phyloP scores from a whole-genome alignment of 2,329 filamentous ascomycete species.

The Drechslerella stenobrocha region DNA sequence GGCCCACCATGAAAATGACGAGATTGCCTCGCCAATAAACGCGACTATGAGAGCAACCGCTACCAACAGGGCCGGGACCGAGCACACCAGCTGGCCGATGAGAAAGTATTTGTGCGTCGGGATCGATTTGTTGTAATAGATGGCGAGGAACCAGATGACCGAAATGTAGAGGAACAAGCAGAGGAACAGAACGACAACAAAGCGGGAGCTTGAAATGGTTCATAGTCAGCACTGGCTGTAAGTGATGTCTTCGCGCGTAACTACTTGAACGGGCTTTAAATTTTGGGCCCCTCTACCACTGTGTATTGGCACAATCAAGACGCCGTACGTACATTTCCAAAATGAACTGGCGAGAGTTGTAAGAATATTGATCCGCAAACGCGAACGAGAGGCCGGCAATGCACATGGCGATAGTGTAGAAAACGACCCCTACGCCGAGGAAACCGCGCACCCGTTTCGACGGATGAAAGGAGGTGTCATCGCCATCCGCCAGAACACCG shows the following conservation, averaged over 20 bases:
- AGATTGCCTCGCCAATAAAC: too few species aligned
- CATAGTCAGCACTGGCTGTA: neutral
- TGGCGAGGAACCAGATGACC: constrained; percentile 25
- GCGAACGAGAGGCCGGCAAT: neutral
- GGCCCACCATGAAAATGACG: neutral
- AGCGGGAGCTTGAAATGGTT: neutral
- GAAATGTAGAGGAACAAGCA: constrained; percentile 18
- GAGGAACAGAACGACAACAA: neutral
- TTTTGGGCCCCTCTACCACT: too few species aligned
- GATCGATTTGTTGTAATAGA: constrained; percentile 35
- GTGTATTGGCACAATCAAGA: too few species aligned
- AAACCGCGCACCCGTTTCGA: constrained; percentile 1
- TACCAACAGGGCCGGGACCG: constrained; percentile 9
- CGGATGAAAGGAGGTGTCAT: constrained; percentile 6
- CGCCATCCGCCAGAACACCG: neutral
- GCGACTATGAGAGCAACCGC: neutral
- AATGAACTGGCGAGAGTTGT: constrained; percentile 2
- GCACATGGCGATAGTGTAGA: constrained; percentile 5
- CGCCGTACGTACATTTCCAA: constrained; percentile 32
- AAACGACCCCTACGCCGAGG: constrained; percentile 10
- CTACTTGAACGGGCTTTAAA: too few species aligned
- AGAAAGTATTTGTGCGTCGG: constrained; percentile 19
- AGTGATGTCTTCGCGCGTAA: neutral
- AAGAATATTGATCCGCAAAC: neutral
- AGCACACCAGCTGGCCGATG: constrained; percentile 7